Base-by-base conservation (phyloP, 1,139 yeast genomes). In the Kazachstania sp. region DNA sequence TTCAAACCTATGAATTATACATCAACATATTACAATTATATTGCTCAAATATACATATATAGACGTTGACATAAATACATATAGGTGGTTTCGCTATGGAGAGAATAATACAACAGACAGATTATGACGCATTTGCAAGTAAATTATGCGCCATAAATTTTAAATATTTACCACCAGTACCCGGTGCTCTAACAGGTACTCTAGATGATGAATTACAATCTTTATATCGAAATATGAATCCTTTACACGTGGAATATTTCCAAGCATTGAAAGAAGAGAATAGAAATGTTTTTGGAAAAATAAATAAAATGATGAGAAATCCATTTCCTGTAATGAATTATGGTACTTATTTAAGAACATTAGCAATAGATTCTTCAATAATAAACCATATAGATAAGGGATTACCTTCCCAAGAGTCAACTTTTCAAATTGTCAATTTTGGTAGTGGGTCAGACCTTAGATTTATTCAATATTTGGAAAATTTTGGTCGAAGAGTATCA, bases 401-500 rank as follows among this genome's bases (percentile, higher is more conserved):
- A 16, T 13, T 26, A 18, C 3, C n/a, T 1, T 29, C 39, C 3
- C 15, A 11, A 3, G 15, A 26, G 9, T 6, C 52, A 2, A 40
- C 48, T 5, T 68, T 78, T 43, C 95, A 88, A 61, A 76, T 92
- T 11, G 67, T 92, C 0, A 87, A 94, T 4, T 66, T 92, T 20
- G 98, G 98, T 0, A 86, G 97, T n/a, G 98, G 98, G 0, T 85
- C 95, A n/a, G 98, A 92, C 64, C 81, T 97, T 1, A 67, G 97
- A 50, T 56, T 49, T 54, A 31, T 64, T 15, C 57, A 54, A 11
- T 48, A 57, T 19, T 46, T 62, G n/a, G 35, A 63, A 3, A 41
- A 58, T n/a, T 45, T 55, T 39, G 58, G 62, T 31, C 54, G 20
- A 8, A 20, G 47, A 13, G 9, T 82, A 37, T 63, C 65, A 3